These are phyloP conservation scores for Cardamine occulta DNA, from an alignment of 345 rosid species.

Conservation along the genomic window DNA sequence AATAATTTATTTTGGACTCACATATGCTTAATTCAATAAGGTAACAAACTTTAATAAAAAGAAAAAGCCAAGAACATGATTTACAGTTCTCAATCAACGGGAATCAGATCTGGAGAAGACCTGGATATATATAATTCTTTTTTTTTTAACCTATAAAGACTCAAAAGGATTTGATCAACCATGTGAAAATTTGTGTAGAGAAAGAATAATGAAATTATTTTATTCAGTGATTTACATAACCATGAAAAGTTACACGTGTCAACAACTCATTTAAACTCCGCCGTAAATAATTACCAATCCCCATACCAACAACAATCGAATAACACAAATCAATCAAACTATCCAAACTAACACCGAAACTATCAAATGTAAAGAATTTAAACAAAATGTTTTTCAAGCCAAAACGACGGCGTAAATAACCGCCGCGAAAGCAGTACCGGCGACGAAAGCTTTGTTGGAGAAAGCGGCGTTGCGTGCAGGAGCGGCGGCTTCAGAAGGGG, in stretches of 20 bases:
- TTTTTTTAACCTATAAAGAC: background rate
- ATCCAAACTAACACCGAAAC: constrained; percentile 6
- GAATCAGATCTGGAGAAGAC: background rate
- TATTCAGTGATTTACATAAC: constrained; percentile 50
- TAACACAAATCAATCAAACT: constrained; percentile 2
- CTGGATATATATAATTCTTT: background rate
- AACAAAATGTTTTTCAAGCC: constrained; percentile 25
- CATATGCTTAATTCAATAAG: background rate
- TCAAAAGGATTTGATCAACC: constrained; percentile 13
- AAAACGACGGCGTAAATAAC: constrained; percentile 49
- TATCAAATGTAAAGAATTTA: constrained; percentile 11
- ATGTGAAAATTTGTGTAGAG: constrained; percentile 20
- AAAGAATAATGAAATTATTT: constrained; percentile 43
- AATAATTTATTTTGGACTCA: background rate
- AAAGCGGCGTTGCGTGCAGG: constrained; percentile 32
- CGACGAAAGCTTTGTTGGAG: constrained; percentile 45
- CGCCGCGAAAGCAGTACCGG: constrained; percentile 48
- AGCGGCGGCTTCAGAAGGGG: constrained; percentile 26
- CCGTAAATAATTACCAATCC: constrained; percentile 16
- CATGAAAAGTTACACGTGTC: constrained; percentile 38
- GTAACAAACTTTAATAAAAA: background rate
- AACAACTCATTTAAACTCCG: background rate
- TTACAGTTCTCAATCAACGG: background rate
- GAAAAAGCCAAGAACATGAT: constrained; percentile 20
- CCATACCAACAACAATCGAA: background rate